Conservation (phyloP, 2,329 filamentous ascomycete species). For the Xylaria sp. region DNA sequence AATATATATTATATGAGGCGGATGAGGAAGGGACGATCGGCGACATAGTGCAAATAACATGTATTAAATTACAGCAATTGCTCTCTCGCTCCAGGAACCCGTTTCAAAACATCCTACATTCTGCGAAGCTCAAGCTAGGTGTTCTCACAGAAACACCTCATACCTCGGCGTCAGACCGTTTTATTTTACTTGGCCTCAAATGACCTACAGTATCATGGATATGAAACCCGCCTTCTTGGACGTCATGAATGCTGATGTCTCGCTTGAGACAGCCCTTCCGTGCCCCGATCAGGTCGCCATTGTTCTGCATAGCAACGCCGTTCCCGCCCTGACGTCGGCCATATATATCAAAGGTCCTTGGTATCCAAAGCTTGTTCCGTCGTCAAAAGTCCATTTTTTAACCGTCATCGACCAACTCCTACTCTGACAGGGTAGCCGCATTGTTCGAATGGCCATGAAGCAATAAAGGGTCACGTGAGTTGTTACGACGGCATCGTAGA, state of each 20-base stretch:
- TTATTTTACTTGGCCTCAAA: slow-evolving; percentile 27
- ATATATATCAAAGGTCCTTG: slow-evolving; percentile 29
- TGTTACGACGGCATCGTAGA: slow-evolving; percentile 22
- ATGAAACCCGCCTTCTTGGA: slow-evolving; percentile 24
- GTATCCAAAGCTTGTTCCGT: slow-evolving; percentile 28
- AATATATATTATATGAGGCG: too few species aligned
- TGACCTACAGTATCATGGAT: slow-evolving; percentile 26
- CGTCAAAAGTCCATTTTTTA: slow-evolving; percentile 25
- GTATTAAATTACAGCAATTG: too few species aligned
- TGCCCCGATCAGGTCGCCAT: slow-evolving; percentile 15
- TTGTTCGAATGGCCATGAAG: slow-evolving; percentile 28
- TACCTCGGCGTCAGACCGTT: slow-evolving; percentile 24
- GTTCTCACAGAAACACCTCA: slow-evolving; percentile 24
- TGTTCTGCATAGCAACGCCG: slow-evolving; percentile 14
- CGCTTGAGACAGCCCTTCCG: slow-evolving; percentile 11
- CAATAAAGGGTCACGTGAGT: slow-evolving; percentile 29
- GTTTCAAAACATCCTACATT: too few species aligned
- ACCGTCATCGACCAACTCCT: slow-evolving; percentile 21
- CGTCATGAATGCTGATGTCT: slow-evolving; percentile 8
- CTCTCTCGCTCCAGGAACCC: too few species aligned
- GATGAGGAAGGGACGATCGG: too few species aligned
- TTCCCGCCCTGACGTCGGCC: slow-evolving; percentile 18
- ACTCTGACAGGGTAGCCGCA: slow-evolving; percentile 25
- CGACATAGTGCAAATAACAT: too few species aligned
- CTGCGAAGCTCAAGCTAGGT: slow-evolving; percentile 1